These are phyloP conservation scores for Fusarium sp. DNA, from an alignment of 2,329 filamentous ascomycete genomes.

Conservation along the genomic window DNA sequence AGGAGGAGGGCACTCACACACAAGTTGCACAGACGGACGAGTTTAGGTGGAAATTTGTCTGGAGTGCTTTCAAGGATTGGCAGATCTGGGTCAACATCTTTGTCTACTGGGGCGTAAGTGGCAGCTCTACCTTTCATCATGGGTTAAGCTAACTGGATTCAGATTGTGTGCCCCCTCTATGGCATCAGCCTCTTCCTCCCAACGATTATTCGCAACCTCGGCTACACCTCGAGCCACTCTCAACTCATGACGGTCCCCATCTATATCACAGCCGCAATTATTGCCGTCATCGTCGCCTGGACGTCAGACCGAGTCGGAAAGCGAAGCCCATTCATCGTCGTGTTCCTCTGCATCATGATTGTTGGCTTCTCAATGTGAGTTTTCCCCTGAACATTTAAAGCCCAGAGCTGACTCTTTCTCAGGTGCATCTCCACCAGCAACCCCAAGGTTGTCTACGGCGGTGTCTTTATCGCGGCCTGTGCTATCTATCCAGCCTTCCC, in stretches of 20 bases:
- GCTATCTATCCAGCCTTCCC: slow-evolving; percentile 85
- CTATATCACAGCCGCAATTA: slow-evolving; percentile 72
- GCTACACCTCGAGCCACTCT: slow-evolving; percentile 67
- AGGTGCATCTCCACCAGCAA: slow-evolving; percentile 70
- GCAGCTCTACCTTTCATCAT: accelerated
- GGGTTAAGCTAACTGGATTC: not conserved
- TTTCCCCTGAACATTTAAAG: accelerated
- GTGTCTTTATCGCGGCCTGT: slow-evolving; percentile 80
- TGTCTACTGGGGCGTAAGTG: slow-evolving; percentile 72
- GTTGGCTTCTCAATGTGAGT: slow-evolving; percentile 68
- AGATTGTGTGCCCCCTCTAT: slow-evolving; percentile 67
- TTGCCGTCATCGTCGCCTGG: slow-evolving; percentile 66
- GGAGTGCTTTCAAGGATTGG: slow-evolving; percentile 80
- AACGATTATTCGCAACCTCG: slow-evolving; percentile 71
- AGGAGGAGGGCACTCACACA: slow-evolving; percentile 14
- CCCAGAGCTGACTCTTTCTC: not conserved
- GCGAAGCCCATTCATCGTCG: slow-evolving; percentile 67
- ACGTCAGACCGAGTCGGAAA: slow-evolving; percentile 66
- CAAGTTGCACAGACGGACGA: slow-evolving; percentile 75
- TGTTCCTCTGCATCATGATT: slow-evolving; percentile 64
- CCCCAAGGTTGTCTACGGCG: slow-evolving; percentile 75
- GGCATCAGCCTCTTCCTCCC: slow-evolving; percentile 71
- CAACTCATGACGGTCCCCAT: slow-evolving; percentile 75
- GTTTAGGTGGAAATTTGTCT: slow-evolving; percentile 81
- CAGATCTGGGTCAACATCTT: slow-evolving; percentile 76